Conservation (phyloP, 2,329 filamentous ascomycete genomes). For the Trichoderma asperellum region DNA sequence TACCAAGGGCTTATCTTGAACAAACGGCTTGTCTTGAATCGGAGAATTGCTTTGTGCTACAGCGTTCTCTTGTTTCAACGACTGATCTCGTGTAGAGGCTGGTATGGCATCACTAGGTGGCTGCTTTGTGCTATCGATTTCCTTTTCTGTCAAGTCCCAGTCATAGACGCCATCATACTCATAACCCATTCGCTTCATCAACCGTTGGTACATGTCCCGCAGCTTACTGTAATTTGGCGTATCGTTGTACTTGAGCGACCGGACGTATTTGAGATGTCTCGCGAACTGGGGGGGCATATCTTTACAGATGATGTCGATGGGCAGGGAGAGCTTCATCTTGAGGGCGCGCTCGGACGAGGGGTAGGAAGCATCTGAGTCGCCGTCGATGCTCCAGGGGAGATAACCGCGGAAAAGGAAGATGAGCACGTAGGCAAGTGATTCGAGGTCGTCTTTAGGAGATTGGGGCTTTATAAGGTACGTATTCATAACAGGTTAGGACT, state of each 20-base stretch:
- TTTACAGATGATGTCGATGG: not conserved
- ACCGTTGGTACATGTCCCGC: constrained; percentile 9
- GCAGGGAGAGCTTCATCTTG: constrained; percentile 2
- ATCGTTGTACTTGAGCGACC: not conserved
- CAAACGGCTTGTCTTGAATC: not conserved
- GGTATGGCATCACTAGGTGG: not conserved
- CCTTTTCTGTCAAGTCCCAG: constrained; percentile 23
- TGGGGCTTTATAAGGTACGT: not conserved
- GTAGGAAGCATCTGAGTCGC: not conserved
- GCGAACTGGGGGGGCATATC: constrained; percentile 21
- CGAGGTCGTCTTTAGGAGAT: constrained; percentile 30
- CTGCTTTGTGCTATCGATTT: constrained; percentile 24
- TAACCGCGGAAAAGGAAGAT: constrained; percentile 28
- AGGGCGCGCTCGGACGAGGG: not conserved
- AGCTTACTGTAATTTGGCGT: constrained; percentile 14
- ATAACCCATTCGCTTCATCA: constrained; percentile 10
- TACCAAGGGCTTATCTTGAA: not conserved
- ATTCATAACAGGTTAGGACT: not conserved
- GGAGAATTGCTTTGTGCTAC: not conserved
- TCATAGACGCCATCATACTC: constrained; percentile 25
- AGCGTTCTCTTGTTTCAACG: not conserved
- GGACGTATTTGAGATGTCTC: constrained; percentile 21
- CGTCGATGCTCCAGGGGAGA: constrained; percentile 26
- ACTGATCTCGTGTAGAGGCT: not conserved
- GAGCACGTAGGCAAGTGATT: constrained; percentile 30